A percentile compares a stretch with the other conserved stretches of the same genome.
Conservation (phyloP, 495 filamentous ascomycete species). For the Aspergillus nidulans region DNA sequence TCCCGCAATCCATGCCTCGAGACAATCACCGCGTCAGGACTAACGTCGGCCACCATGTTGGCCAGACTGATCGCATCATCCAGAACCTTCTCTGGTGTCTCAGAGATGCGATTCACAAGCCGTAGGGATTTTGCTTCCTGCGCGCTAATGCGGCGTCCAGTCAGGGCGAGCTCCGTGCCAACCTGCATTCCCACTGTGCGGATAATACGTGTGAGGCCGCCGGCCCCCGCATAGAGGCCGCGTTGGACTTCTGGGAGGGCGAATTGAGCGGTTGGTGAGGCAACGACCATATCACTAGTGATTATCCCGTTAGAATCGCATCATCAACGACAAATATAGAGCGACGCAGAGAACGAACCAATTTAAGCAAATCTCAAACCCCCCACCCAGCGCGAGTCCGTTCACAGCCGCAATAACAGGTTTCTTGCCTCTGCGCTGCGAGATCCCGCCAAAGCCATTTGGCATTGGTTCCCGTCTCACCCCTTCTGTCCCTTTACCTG, state of each 20-base stretch:
- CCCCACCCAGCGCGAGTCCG: slow-evolving; percentile 64
- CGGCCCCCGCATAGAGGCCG: slow-evolving; percentile 63
- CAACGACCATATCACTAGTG: slow-evolving; percentile 56
- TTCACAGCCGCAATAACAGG: slow-evolving; percentile 70
- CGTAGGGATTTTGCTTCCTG: slow-evolving; percentile 56
- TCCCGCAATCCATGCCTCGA: slow-evolving; percentile 59
- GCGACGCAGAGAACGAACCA: slow-evolving; percentile 14
- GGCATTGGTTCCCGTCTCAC: neutral
- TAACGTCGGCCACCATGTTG: slow-evolving; percentile 27
- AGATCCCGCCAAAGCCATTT: slow-evolving; percentile 26
- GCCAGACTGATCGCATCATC: slow-evolving; percentile 27
- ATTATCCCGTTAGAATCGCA: too few relatives aligned
- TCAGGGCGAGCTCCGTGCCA: slow-evolving; percentile 63
- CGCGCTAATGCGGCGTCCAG: slow-evolving; percentile 52
- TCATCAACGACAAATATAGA: too few relatives aligned
- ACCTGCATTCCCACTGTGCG: slow-evolving; percentile 57
- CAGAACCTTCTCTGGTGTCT: slow-evolving; percentile 41
- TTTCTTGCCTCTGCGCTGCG: slow-evolving; percentile 30
- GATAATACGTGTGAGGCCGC: slow-evolving; percentile 62
- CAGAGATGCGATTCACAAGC: slow-evolving; percentile 57
- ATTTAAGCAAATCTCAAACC: slow-evolving; percentile 67
- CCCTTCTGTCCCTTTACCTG: neutral
- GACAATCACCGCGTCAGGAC: slow-evolving; percentile 66
- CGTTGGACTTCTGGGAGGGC: slow-evolving; percentile 60
- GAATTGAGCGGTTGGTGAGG: slow-evolving; percentile 50